Base-by-base conservation (phyloP, 164 flowering plant genomes). In the Umbellularia californica region DNA sequence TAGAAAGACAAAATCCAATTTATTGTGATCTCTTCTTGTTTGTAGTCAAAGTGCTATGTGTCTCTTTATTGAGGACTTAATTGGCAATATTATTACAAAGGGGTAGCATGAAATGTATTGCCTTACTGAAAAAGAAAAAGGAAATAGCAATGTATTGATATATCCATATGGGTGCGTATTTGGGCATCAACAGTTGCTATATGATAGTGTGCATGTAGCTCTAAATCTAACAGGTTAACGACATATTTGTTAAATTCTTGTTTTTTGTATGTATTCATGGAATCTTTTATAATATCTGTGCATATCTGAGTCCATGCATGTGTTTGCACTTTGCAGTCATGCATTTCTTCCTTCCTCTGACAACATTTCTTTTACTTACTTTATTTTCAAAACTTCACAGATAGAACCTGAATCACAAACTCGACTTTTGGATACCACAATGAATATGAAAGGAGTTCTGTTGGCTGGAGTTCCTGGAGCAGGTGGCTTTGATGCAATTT, bases 391-490 rank as follows among this genome's bases (percentile, higher is more conserved):
- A 66, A 63, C 69, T 72, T 77, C 79, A 72, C 94, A 96, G 99
- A 92, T 96, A 71, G 99, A 96, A 81, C 99, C 99, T 3, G 89
- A 92, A 78, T 86, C 97, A 74, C 99, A 94, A 81, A 91, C 94
- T 51, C 83, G 75, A 76, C 97, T 96, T 76, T 74, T 96, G 81
- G 94, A 94, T 79, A 80, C 89, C 58, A 92, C 99, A 0, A 94
- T 92, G 97, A 77, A 84, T 35, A 82, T 84, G 85, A 93, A 90
- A 79, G 99, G 99, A 76, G 94, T 96, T 73, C 74, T 96, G 78
- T 79, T 96, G 77, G 98, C 97, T 68, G 99, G 99, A 72, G 95
- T 96, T 80, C 99, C 99, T 60, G 99, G 99, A 75, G 99, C 99
- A 58, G 99, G 99, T 73, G 99, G 99, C 1, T 96, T 91, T 75